phyloP scores from a whole-genome alignment of 2,329 filamentous ascomycete species.

The Fusarium anguioides region DNA sequence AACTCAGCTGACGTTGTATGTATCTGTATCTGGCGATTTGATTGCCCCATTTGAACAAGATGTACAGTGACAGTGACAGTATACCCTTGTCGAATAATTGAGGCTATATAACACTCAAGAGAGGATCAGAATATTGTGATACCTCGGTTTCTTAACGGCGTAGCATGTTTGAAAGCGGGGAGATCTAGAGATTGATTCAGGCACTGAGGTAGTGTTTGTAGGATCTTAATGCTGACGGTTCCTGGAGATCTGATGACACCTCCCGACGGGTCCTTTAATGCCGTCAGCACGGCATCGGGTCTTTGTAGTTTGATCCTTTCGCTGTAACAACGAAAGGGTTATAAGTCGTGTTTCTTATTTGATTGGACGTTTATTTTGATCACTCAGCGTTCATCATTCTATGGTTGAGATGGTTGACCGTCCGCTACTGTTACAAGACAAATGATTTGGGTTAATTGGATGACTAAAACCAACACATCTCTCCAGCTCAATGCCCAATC shows the following conservation, averaged over 20 bases:
- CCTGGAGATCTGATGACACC: constrained; percentile 13
- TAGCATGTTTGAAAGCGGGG: neutral
- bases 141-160: constrained; percentile 14
- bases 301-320: neutral
- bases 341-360: neutral
- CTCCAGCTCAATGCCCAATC: too few relatives aligned
- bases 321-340: too few relatives aligned
- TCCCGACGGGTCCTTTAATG: neutral
- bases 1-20: neutral
- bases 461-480: neutral
- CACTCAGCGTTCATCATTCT: too few relatives aligned
- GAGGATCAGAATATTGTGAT: neutral
- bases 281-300: constrained; percentile 1
- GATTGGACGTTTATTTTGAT: neutral
- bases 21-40: neutral
- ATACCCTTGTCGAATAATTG: neutral
- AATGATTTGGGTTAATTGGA: too few relatives aligned
- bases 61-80: neutral
- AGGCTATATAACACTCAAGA: neutral
- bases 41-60: neutral
- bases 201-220: neutral
- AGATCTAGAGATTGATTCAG: constrained; percentile 12
- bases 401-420: too few relatives aligned
- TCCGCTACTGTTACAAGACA: too few relatives aligned
- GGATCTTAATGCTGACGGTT: neutral